Conservation (phyloP, 2,329 filamentous ascomycete genomes). For the Ophiostoma angusticollis region DNA sequence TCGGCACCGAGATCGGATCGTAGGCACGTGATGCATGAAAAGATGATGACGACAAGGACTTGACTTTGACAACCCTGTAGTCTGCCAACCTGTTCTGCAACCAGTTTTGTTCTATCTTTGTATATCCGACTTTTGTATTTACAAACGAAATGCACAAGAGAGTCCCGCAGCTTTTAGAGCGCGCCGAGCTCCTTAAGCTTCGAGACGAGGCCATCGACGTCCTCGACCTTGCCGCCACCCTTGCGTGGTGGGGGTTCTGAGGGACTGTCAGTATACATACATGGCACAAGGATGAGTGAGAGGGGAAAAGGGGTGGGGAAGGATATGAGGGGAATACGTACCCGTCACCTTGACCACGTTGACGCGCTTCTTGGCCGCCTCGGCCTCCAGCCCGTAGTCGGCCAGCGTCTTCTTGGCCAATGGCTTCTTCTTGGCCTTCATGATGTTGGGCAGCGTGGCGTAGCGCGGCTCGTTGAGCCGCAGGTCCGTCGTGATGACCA, state of each 20-base stretch:
- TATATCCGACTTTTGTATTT: no score
- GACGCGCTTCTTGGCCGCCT: constrained; percentile 61
- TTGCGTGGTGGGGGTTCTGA: constrained; percentile 74
- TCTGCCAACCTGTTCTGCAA: background rate
- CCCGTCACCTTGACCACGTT: constrained; percentile 83
- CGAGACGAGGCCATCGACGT: constrained; percentile 84
- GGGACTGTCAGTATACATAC: background rate
- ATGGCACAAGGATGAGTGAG: background rate
- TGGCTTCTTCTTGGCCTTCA: constrained; percentile 99
- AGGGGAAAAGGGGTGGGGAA: background rate
- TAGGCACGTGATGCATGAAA: no score
- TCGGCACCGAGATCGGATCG: no score
- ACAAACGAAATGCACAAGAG: background rate
- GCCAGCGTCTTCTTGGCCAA: constrained; percentile 79
- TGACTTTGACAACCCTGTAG: background rate
- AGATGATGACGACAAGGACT: no score
- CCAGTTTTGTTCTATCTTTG: background rate
- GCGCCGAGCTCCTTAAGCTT: constrained; percentile 96
- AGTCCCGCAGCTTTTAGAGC: constrained; percentile 38
- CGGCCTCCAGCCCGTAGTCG: constrained; percentile 66
- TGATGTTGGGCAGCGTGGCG: constrained; percentile 92
- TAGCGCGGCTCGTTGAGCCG: constrained; percentile 90
- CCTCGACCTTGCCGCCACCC: constrained; percentile 92
- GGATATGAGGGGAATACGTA: constrained; percentile 30
- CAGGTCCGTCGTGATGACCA: constrained; percentile 92